Conservation (phyloP, 208 protist species). For the Tetramitus jugosus region DNA sequence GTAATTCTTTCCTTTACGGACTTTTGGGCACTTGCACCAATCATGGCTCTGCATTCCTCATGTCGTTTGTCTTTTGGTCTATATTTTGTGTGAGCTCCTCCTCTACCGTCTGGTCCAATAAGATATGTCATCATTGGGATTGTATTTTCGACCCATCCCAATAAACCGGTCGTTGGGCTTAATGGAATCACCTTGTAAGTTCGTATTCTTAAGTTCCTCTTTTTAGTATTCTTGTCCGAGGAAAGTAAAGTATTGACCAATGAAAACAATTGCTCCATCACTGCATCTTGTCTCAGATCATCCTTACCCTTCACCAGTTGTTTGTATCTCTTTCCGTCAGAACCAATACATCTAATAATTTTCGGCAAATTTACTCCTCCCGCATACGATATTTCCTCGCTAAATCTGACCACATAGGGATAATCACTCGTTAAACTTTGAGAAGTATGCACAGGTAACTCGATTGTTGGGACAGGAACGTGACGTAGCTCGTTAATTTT, state of each 20-base stretch:
- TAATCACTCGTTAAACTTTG: not conserved
- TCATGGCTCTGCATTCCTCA: not conserved
- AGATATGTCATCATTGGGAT: conserved; percentile 73
- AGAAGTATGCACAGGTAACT: not conserved
- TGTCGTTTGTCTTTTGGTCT: conserved; percentile 57
- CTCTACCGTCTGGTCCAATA: conserved; percentile 37
- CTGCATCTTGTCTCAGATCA: conserved; percentile 87
- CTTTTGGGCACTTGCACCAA: not conserved
- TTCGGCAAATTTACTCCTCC: conserved; percentile 91
- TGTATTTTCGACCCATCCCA: conserved; percentile 83
- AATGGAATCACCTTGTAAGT: conserved; percentile 88
- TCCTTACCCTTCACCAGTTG: conserved; percentile 68
- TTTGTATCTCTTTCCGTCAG: conserved; percentile 60
- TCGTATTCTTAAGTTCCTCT: conserved; percentile 50
- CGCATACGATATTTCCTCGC: conserved; percentile 52
- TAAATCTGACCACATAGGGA: conserved; percentile 40
- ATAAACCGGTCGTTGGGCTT: conserved; percentile 66
- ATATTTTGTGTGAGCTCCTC: conserved; percentile 63
- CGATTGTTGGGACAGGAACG: not conserved
- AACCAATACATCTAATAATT: conserved; percentile 63
- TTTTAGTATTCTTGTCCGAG: conserved; percentile 25
- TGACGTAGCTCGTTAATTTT: not conserved
- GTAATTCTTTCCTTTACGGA: conserved; percentile 35
- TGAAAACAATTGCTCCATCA: conserved; percentile 87
- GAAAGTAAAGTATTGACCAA: conserved; percentile 66